phyloP scores from a whole-genome alignment of 2,329 filamentous ascomycete genomes.

The Graphilbum fragrans region DNA sequence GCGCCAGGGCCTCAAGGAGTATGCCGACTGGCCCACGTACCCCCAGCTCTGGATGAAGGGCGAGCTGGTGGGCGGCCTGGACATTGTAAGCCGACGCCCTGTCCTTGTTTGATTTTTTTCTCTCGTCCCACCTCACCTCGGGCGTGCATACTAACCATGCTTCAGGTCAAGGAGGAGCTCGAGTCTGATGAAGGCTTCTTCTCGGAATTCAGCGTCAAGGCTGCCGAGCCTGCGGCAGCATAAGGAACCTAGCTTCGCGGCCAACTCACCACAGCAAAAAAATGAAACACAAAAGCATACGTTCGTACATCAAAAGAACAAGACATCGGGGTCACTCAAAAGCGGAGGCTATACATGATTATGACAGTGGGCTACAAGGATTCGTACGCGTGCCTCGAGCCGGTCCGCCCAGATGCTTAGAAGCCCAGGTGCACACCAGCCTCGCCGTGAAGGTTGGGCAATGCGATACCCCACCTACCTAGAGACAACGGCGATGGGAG shows the following conservation, averaged over 20 bases:
- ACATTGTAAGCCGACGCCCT: constrained; percentile 69
- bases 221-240: constrained; percentile 19
- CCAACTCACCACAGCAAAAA: background rate
- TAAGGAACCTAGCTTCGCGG: background rate
- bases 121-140: constrained; percentile 1
- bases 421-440: too few relatives aligned
- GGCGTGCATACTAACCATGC: background rate
- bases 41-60: constrained; percentile 89
- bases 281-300: background rate
- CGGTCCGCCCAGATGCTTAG: too few relatives aligned
- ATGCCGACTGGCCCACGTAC: constrained; percentile 96
- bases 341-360: too few relatives aligned
- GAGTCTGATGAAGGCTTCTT: constrained; percentile 75
- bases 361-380: too few relatives aligned
- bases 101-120: background rate
- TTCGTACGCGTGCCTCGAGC: too few relatives aligned
- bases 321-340: background rate
- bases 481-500: too few relatives aligned
- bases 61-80: constrained; percentile 82
- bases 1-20: constrained; percentile 90
- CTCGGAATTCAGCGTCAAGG: constrained; percentile 52
- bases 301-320: background rate
- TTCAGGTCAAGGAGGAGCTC: constrained; percentile 85
- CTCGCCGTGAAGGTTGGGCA: too few relatives aligned
- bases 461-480: too few relatives aligned